Base-by-base conservation (phyloP, 1,284 basidiomycete genomes). In the Sporisorium graminicola region DNA sequence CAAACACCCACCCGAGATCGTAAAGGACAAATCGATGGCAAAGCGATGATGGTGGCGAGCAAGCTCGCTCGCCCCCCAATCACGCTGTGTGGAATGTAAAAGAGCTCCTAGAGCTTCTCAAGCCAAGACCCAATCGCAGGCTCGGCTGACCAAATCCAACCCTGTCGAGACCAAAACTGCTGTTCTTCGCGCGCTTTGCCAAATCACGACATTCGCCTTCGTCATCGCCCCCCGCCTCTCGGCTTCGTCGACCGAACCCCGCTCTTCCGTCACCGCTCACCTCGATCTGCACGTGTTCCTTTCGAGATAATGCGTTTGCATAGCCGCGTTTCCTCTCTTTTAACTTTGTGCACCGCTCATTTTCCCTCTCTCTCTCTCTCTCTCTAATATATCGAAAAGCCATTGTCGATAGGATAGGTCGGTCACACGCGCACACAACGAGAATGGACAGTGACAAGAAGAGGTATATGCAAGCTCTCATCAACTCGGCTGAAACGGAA, bases 131-230 rank as follows among this genome's bases (percentile, higher is more conserved):
- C 49, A 50, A 50, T 50, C 27, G 49, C 18, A 6, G 13, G 16
- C 18, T n/a, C 27, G 49, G 49, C 49, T 33, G 49, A 50, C 49
- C 8, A 31, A 50, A 50, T 50, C 49, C 2, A 12, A 5, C 16
- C 20, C 29, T n/a, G 10, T 31, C 14, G 18, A 8, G 26, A 20
- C n/a, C 27, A 20, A 31, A 31, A 50, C 10, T 27, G 16, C 6
- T 14, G 29, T 18, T n/a, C 27, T 13, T 50, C 29, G 49, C 49
- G 29, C 47, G 47, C 26, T 16, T 29, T 22, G 18, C 46, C 14
- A 13, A 29, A 50, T 50, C 49, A 50, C 40, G 40, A 20, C 40
- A 43, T 20, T 40, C 37, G 37, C 37, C 37, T 43, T 43, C n/a
- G 40, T 20, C 40, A 43, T 43, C 37, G 14, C 8, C 35, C 13